Evolutionary conservation across 2,329 filamentous ascomycete species (phyloP).

Genomic region (Fusarium odoratissimum): DNA sequence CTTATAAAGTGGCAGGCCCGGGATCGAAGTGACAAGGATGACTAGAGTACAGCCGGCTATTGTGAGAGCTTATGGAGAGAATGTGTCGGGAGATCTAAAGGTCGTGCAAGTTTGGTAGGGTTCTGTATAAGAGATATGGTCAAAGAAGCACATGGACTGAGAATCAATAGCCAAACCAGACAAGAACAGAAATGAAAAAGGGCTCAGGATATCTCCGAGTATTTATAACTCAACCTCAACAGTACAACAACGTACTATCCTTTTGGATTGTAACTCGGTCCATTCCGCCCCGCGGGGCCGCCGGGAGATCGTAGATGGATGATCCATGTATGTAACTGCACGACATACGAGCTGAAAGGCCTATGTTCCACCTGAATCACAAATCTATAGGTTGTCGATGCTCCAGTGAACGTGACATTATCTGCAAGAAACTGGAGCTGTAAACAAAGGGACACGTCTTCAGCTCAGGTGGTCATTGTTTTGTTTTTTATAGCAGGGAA

Average conservation of each 20-base stretch:
- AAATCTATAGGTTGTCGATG: constrained; percentile 10
- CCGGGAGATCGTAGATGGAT: constrained; percentile 31
- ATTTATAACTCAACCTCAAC: constrained; percentile 29
- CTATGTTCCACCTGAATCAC: constrained; percentile 17
- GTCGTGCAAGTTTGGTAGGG: neutral
- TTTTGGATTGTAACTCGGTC: neutral
- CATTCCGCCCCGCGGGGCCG: constrained; percentile 18
- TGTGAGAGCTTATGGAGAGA: neutral
- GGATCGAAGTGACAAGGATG: constrained; percentile 1
- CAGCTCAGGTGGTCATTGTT: constrained; percentile 3
- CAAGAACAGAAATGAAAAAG: neutral
- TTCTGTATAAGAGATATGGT: neutral
- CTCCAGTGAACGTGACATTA: constrained; percentile 3
- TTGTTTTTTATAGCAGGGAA: constrained; percentile 21
- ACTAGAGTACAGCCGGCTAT: neutral
- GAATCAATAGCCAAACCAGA: neutral
- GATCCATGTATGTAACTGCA: constrained; percentile 36
- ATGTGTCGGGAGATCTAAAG: neutral
- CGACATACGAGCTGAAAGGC: constrained; percentile 28
- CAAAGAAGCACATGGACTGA: neutral
- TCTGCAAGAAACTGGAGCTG: constrained; percentile 18
- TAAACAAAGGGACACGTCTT: constrained; percentile 2
- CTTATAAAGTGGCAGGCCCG: neutral
- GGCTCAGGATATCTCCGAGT: neutral
- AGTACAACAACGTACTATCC: neutral